A percentile compares a stretch with the other conserved stretches of the same genome.
These are phyloP conservation scores for Carpinus viminea DNA, from an alignment of 306 rosid genomes.

Conservation along the genomic window DNA sequence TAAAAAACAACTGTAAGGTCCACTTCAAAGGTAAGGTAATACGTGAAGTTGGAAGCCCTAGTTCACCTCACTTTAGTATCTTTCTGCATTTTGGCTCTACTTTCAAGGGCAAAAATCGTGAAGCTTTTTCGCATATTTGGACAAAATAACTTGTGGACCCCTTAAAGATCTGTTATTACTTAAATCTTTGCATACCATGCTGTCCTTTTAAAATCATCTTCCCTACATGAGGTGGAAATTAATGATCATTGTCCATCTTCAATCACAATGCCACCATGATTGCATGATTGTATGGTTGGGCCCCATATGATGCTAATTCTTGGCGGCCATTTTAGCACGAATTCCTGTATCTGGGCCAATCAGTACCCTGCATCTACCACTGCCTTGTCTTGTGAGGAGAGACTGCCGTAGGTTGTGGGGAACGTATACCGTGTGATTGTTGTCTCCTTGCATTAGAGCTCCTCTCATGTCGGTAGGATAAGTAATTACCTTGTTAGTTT, in stretches of 20 bases:
- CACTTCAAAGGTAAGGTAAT: conserved; percentile 33
- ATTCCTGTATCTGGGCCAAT: conserved; percentile 24
- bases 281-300: conserved; percentile 25
- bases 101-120: conserved; percentile 33
- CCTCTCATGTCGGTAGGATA: conserved; percentile 2
- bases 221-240: conserved; percentile 22
- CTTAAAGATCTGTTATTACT: conserved; percentile 23
- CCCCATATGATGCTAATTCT: not conserved
- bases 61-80: conserved; percentile 11
- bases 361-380: not conserved
- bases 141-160: conserved; percentile 39
- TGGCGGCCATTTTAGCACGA: conserved; percentile 12
- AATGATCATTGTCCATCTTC: too few species aligned
- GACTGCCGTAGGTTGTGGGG: conserved; percentile 19
- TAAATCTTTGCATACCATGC: conserved; percentile 27
- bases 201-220: conserved; percentile 29
- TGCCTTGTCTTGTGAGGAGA: conserved; percentile 16
- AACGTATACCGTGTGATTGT: not conserved
- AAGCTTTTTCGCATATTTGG: conserved; percentile 23
- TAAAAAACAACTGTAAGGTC: conserved; percentile 2
- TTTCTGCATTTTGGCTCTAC: conserved; percentile 24
- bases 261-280: not conserved
- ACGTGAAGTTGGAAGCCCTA: conserved; percentile 28
- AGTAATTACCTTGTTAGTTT: not conserved
- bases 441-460: not conserved